Percentiles rank a stretch among this genome's conserved stretches.
phyloP scores from a whole-genome alignment of 345 rosid species.

The Lumnitzera racemosa region DNA sequence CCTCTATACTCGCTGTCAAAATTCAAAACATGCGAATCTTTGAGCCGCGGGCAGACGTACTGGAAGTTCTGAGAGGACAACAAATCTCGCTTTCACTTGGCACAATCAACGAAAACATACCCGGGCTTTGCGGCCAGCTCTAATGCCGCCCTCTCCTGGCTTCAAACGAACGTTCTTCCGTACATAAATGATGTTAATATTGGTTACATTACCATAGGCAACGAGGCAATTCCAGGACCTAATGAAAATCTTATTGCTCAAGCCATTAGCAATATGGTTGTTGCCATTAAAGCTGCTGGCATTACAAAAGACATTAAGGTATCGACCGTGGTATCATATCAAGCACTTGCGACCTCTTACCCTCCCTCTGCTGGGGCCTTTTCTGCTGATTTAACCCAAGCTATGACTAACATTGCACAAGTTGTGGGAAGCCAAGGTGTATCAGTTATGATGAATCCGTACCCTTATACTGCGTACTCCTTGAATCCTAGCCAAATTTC shows the following conservation, averaged over 20 bases:
- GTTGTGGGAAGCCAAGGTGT: constrained; percentile 9
- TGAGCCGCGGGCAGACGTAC: constrained; percentile 24
- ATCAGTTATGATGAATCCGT: constrained; percentile 28
- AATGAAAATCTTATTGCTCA: not conserved
- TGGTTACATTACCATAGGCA: constrained; percentile 23
- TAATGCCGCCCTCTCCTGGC: constrained; percentile 21
- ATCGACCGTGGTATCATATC: constrained; percentile 15
- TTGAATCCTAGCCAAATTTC: constrained; percentile 16
- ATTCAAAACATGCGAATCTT: constrained; percentile 23
- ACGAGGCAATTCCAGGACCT: constrained; percentile 31
- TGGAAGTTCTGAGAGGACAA: constrained; percentile 21
- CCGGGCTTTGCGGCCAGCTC: constrained; percentile 10
- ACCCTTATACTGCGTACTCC: constrained; percentile 36
- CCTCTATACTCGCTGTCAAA: constrained; percentile 14
- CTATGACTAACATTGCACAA: constrained; percentile 13
- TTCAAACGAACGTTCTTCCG: constrained; percentile 15
- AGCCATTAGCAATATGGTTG: constrained; percentile 23
- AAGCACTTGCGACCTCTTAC: constrained; percentile 19
- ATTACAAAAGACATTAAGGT: constrained; percentile 9
- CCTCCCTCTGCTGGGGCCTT: constrained; percentile 34
- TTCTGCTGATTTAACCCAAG: constrained; percentile 1
- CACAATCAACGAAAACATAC: constrained; percentile 23
- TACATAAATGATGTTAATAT: constrained; percentile 19
- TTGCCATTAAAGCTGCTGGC: constrained; percentile 11
- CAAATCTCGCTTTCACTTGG: constrained; percentile 19